Evolutionary conservation across 495 filamentous ascomycete species (phyloP).

Genomic region (Cenococcum geophilum): DNA sequence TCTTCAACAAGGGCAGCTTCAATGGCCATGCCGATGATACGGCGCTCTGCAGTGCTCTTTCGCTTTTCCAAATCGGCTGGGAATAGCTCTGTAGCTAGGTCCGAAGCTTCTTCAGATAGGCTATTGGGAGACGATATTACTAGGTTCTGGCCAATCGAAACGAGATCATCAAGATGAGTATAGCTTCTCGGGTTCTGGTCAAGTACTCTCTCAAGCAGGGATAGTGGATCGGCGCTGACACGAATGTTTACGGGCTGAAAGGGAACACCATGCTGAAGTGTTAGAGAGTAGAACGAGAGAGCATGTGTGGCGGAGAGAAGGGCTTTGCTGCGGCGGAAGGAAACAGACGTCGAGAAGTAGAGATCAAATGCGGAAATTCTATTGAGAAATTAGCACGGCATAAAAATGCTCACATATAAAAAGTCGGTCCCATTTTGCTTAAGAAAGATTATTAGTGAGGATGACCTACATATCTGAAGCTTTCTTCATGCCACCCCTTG

Average conservation of each 20-base stretch:
- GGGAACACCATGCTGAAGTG: conserved; percentile 82
- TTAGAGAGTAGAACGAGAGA: conserved; percentile 81
- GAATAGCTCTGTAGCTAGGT: conserved; percentile 37
- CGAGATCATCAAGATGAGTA: conserved; percentile 76
- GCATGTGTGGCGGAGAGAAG: conserved; percentile 81
- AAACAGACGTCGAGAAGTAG: conserved; percentile 52
- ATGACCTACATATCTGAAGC: conserved; percentile 58
- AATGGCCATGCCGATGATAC: conserved; percentile 83
- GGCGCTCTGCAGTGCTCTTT: conserved; percentile 47
- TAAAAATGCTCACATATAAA: too few species aligned
- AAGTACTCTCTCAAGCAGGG: conserved; percentile 75
- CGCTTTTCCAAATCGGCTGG: conserved; percentile 24
- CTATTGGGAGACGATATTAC: conserved; percentile 38
- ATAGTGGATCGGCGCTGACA: conserved; percentile 76
- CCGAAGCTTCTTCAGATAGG: conserved; percentile 45
- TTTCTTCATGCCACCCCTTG: conserved; percentile 74
- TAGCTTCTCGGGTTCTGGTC: conserved; percentile 83
- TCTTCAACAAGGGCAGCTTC: conserved; percentile 77
- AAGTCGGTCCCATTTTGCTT: too few species aligned
- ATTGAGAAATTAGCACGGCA: too few species aligned
- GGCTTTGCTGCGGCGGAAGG: conserved; percentile 54
- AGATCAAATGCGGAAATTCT: conserved; percentile 59
- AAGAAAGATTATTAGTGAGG: too few species aligned
- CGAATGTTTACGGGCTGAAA: conserved; percentile 88
- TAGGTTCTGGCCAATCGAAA: conserved; percentile 71